Percentiles rank a stretch among this genome's conserved stretches.
These are phyloP conservation scores for Syncephalastrum sp. DNA, from an alignment of 371 early-diverging fungal species.

Conservation along the genomic window DNA sequence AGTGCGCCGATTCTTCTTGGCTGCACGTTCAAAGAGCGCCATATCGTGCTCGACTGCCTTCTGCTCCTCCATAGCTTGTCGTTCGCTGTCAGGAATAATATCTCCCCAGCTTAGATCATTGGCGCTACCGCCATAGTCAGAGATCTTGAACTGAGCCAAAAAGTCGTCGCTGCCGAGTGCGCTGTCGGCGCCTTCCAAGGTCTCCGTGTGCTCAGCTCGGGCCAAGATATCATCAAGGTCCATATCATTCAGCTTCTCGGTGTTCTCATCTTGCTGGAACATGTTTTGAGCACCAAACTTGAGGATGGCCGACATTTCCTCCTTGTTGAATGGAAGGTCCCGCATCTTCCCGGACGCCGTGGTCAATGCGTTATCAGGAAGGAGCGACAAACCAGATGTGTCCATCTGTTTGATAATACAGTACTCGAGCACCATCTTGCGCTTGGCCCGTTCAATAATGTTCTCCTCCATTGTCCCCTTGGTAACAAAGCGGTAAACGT, in stretches of 20 bases:
- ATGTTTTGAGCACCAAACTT: constrained; percentile 98
- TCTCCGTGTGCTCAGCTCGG: constrained; percentile 91
- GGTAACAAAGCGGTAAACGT: constrained; percentile 97
- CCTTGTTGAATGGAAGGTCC: constrained; percentile 59
- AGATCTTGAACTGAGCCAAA: constrained; percentile 90
- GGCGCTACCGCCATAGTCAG: constrained; percentile 83
- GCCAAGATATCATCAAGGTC: constrained; percentile 95
- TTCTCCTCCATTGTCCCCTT: constrained; percentile 99
- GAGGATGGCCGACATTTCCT: constrained; percentile 91
- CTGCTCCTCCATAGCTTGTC: constrained; percentile 67
- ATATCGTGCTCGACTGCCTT: constrained; percentile 46
- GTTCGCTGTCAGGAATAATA: constrained; percentile 89
- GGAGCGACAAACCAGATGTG: constrained; percentile 80
- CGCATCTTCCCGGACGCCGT: constrained; percentile 46
- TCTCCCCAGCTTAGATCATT: constrained; percentile 90
- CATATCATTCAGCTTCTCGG: constrained; percentile 84
- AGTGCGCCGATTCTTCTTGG: constrained; percentile 42
- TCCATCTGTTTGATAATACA: constrained; percentile 98
- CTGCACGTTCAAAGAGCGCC: constrained; percentile 50
- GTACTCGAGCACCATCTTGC: constrained; percentile 98
- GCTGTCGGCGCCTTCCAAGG: constrained; percentile 64
- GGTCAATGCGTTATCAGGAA: constrained; percentile 55
- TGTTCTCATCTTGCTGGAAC: constrained; percentile 79
- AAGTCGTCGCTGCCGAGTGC: constrained; percentile 86
- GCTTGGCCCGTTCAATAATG: constrained; percentile 96